Conservation (phyloP, 345 rosid genomes). For the Melaleuca alternifolia region DNA sequence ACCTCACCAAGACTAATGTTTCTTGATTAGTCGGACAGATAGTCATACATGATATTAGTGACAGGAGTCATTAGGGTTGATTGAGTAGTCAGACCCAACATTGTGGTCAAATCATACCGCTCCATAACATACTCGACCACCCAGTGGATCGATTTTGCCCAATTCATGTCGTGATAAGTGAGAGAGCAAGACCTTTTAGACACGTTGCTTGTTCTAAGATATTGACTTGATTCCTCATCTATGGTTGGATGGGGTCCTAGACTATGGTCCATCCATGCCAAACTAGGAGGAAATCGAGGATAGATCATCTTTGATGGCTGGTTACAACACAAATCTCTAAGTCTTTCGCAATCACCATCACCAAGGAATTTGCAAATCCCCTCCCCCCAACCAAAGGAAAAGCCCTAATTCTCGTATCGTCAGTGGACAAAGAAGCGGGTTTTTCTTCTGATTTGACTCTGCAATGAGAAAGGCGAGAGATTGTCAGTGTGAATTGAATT, state of each 20-base stretch:
- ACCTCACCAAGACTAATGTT: not conserved
- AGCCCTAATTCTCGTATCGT: not conserved
- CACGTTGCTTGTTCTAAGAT: not conserved
- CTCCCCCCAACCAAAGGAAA: not conserved
- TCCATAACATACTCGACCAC: no score
- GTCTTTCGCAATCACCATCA: not conserved
- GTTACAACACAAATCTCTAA: not conserved
- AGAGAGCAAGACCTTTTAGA: not conserved
- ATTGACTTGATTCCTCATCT: not conserved
- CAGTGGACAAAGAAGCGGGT: not conserved
- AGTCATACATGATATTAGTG: not conserved
- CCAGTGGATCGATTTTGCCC: not conserved
- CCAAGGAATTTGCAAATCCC: not conserved
- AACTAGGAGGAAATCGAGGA: not conserved
- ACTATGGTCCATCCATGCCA: not conserved
- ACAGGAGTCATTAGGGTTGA: not conserved
- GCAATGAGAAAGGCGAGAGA: not conserved
- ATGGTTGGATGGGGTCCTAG: not conserved
- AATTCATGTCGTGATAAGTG: not conserved
- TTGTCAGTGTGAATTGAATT: not conserved
- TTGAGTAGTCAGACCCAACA: not conserved
- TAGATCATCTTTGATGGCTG: not conserved
- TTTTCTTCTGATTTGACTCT: not conserved
- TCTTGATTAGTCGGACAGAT: not conserved
- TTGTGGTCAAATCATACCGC: not conserved